Evolutionary conservation across 202 grass and related monocot genomes (phyloP), one percentile per base, ranked within the genome.

Genomic region (Tripidium arundinaceum): DNA sequence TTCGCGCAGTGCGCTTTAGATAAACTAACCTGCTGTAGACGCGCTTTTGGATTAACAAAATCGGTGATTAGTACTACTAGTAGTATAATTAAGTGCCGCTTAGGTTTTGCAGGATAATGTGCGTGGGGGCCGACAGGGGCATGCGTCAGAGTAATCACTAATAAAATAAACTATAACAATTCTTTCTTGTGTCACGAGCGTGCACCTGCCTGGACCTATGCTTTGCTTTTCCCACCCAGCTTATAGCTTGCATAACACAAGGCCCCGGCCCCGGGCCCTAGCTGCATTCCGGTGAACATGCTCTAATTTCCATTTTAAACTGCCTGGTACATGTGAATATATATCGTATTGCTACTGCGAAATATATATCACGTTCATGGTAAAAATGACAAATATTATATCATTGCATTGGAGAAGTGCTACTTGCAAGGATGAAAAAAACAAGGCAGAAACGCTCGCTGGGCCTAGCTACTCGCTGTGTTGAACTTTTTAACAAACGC

Each of bases 171-270:
- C 41, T 50, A 65, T 52, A 64, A 28, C 39, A 14, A 70, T 26
- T 34, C 52, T 62, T 65, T 74, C 21, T 74, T 52, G 80, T 54
- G 69, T 54, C 80, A 82, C 68, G 79, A 64, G 80, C 58, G 57
- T 18, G 37, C 65, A 59, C 46, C 47, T 1, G 12, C 9, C 4
- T 36, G 29, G 16, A 14, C 36, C 34, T 13, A 10, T 21, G 8
- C 31, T 33, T 9, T 10, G 34, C 34, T 22, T 33, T 18, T 33
- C n/a, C n/a, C n/a, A n/a, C 27, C 26, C 27, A 37, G 9, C 27
- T 29, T 2, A 10, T 25, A 41, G 26, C 5, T 29, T 31, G 26
- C 24, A 28, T 11, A 36, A 19, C 6, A 63, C 6, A 7, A n/a
- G n/a, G 2, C 6, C 27, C 5, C 5, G 27, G 2, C 27, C n/a